Percentiles rank a stretch among this genome's conserved stretches.
These are phyloP conservation scores for Cercospora sp. DNA, from an alignment of 2,329 filamentous ascomycete species.

Conservation along the genomic window DNA sequence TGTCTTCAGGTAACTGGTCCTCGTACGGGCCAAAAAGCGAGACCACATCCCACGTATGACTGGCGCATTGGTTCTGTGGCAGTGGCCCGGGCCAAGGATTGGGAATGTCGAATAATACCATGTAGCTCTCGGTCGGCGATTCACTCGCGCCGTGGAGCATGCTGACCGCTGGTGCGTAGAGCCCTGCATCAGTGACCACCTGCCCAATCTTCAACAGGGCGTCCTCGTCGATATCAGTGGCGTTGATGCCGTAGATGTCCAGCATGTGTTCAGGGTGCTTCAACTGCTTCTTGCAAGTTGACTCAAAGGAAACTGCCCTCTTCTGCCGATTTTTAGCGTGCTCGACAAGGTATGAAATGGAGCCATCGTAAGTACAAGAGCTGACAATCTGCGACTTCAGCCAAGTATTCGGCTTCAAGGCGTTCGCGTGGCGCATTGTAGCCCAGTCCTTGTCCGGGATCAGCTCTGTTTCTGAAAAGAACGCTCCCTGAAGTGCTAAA, in stretches of 20 bases:
- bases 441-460: neutral
- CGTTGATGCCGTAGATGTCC: neutral
- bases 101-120: neutral
- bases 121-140: neutral
- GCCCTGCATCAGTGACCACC: neutral
- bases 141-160: neutral
- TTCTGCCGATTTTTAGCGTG: neutral
- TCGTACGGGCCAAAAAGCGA: neutral
- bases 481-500: neutral
- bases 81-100: neutral
- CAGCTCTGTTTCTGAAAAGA: neutral
- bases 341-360: neutral
- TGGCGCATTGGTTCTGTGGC: neutral
- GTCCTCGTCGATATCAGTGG: neutral
- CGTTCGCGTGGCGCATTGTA: neutral
- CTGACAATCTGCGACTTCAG: neutral
- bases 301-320: neutral
- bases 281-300: neutral
- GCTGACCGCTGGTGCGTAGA: neutral
- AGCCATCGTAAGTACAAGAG: neutral
- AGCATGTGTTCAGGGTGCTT: neutral
- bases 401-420: neutral
- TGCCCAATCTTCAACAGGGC: neutral
- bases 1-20: neutral
- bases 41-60: neutral